Evolutionary conservation across 768 basidiomycete genomes (phyloP), one percentile per base, ranked within the genome.

Genomic region (Amanita pallidorosea): DNA sequence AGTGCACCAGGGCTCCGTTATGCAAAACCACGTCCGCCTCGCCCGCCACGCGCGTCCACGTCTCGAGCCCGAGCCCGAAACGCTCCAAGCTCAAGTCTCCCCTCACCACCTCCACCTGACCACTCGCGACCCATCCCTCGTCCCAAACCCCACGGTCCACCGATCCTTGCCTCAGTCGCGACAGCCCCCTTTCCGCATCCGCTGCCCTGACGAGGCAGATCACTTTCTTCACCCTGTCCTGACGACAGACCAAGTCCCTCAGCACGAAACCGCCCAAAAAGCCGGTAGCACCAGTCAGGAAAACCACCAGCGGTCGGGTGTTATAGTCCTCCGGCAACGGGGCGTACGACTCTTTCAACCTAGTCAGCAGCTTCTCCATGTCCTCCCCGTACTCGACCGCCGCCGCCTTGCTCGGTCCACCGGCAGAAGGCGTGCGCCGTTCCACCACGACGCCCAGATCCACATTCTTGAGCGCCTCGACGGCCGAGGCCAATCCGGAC

Each of bases 1-100:
- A 99, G 61, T 99, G 96, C 12, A 98, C 95, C 65, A 97, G 66
- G n/a, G 96, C 96, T 33, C 96, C 96, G 56, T 99, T 99, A 63
- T 99, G 96, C 42, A 98, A 60, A 31, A 99, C 72, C 0, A 79
- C 82, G 60, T 98, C 93, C 0, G 83, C 80, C 60, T 92, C 85
- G 17, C 67, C 60, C 1, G 83, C 74, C 11, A 97, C 58, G 12
- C 75, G 68, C 15, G 69, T 61, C 95, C 95, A 98, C 0, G 67
- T 68, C 1, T 66, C 68, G 12, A 74, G 63, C 23, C 71, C 70
- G 49, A 96, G 67, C 2, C 94, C 96, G 56, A 97, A 91, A 18
- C 68, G 65, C 18, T 81, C 80, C 53, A 79, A 68, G 27, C 83
- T 79, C 41, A 99, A 71, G 65, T 99, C 95, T 43, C 96, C 96